These are phyloP conservation scores for Stephania japonica DNA, from an alignment of 164 flowering plant genomes.

Conservation along the genomic window DNA sequence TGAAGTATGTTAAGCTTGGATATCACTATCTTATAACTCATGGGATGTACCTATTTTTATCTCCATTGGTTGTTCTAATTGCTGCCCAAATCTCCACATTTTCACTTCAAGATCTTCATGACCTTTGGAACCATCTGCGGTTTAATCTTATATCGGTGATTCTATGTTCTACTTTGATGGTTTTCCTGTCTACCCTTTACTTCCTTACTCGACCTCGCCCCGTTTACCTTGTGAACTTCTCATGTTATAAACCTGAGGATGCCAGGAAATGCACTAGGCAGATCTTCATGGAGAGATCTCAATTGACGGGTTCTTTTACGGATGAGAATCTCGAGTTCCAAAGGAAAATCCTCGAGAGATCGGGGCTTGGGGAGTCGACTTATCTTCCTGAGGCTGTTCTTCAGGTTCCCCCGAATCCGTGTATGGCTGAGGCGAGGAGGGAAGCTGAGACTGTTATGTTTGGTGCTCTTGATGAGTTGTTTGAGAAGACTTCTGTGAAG, in stretches of 20 bases:
- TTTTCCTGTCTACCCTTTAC: constrained; percentile 59
- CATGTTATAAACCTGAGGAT: constrained; percentile 74
- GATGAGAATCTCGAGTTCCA: constrained; percentile 60
- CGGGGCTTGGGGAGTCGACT: constrained; percentile 74
- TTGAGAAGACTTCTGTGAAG: constrained; percentile 47
- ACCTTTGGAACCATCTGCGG: constrained; percentile 54
- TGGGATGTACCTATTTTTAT: constrained; percentile 51
- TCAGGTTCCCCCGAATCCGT: constrained; percentile 70
- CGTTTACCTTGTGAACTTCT: constrained; percentile 67
- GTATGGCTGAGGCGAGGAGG: constrained; percentile 70
- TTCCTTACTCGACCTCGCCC: constrained; percentile 76
- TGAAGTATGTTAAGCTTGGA: constrained; percentile 67
- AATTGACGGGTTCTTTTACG: constrained; percentile 38
- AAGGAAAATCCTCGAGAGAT: constrained; percentile 56
- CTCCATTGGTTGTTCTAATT: constrained; percentile 41
- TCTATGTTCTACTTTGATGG: constrained; percentile 51
- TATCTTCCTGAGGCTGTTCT: constrained; percentile 70
- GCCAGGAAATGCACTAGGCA: constrained; percentile 60
- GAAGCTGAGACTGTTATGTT: constrained; percentile 77
- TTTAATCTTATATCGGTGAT: constrained; percentile 56
- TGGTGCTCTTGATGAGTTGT: constrained; percentile 68
- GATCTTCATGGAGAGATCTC: constrained; percentile 58
- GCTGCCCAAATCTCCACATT: constrained; percentile 58
- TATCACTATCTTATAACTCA: constrained; percentile 64
- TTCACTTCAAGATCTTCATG: constrained; percentile 49